Evolutionary conservation across 2,329 filamentous ascomycete genomes (phyloP).

Genomic region (Trichoderma endophyticum): DNA sequence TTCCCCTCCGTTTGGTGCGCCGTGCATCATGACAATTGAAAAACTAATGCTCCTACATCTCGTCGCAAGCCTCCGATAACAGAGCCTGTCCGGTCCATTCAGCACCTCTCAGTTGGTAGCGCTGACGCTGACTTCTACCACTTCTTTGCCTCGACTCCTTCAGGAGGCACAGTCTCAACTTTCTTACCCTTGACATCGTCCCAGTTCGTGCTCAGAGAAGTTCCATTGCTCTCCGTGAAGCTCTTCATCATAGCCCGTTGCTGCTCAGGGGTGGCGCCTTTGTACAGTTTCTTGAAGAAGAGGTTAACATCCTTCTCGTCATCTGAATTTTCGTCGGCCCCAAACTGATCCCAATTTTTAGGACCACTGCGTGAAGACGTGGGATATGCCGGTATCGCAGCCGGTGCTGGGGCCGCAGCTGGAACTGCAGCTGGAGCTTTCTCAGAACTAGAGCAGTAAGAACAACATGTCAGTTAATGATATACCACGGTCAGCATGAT

Average conservation of each 20-base stretch:
- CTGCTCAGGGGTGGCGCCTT: slow-evolving; percentile 71
- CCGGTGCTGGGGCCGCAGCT: background rate
- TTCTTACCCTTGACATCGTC: slow-evolving; percentile 68
- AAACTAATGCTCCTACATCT: background rate
- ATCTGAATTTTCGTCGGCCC: slow-evolving; percentile 42
- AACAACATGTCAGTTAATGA: background rate
- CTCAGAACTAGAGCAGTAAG: background rate
- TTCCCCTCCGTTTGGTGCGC: background rate
- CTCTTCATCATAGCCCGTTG: slow-evolving; percentile 97
- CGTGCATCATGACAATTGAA: background rate
- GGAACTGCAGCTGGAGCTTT: background rate
- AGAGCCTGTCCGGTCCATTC: background rate
- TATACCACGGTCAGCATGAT: background rate
- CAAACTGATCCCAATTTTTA: slow-evolving; percentile 89
- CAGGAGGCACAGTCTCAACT: slow-evolving; percentile 71
- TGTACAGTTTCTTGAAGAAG: slow-evolving; percentile 92
- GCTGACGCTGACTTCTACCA: slow-evolving; percentile 46
- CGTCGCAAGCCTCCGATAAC: background rate
- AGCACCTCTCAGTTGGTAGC: background rate
- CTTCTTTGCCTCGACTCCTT: slow-evolving; percentile 73
- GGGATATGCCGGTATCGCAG: slow-evolving; percentile 63
- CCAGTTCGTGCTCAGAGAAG: slow-evolving; percentile 90
- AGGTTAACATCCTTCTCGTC: slow-evolving; percentile 64
- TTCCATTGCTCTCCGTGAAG: slow-evolving; percentile 90
- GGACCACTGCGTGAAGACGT: slow-evolving; percentile 79